Conservation (phyloP, 2,329 filamentous ascomycete species). For the Penicillium sp. region DNA sequence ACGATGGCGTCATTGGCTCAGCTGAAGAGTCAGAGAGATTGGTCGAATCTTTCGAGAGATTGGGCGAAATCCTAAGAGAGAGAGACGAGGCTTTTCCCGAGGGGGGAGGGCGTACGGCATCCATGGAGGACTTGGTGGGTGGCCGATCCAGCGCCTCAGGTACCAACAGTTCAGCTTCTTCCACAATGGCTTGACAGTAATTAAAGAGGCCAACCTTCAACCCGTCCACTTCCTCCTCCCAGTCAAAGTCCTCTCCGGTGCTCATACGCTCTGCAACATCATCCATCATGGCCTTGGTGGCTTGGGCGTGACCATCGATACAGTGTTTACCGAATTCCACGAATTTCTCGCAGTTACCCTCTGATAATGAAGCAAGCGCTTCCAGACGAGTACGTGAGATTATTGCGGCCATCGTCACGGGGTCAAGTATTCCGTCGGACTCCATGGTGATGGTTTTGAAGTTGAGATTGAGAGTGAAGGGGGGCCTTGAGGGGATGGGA, state of each 20-base stretch:
- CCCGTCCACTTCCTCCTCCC: slow-evolving; percentile 1
- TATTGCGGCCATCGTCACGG: not conserved
- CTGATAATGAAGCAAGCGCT: not conserved
- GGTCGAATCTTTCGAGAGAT: not conserved
- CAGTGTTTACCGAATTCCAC: not conserved
- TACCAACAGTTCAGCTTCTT: not conserved
- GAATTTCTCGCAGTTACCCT: not conserved
- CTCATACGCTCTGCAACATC: not conserved
- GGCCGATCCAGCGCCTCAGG: not conserved
- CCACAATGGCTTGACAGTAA: slow-evolving; percentile 13
- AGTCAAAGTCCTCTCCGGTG: not conserved
- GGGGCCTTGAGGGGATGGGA: no score
- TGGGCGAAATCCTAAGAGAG: not conserved
- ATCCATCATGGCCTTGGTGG: slow-evolving; percentile 7
- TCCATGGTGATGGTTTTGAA: not conserved
- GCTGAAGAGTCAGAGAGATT: not conserved
- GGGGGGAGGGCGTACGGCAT: not conserved
- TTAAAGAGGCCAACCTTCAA: slow-evolving; percentile 24
- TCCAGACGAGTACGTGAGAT: not conserved
- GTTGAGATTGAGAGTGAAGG: slow-evolving; percentile 15
- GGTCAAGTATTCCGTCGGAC: not conserved
- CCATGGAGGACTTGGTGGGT: not conserved
- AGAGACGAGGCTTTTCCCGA: not conserved
- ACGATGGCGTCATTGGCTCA: not conserved
- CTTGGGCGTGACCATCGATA: slow-evolving; percentile 4